Base-by-base conservation (phyloP, 2,329 filamentous ascomycete genomes). In the Zasmidium citrigriseum region DNA sequence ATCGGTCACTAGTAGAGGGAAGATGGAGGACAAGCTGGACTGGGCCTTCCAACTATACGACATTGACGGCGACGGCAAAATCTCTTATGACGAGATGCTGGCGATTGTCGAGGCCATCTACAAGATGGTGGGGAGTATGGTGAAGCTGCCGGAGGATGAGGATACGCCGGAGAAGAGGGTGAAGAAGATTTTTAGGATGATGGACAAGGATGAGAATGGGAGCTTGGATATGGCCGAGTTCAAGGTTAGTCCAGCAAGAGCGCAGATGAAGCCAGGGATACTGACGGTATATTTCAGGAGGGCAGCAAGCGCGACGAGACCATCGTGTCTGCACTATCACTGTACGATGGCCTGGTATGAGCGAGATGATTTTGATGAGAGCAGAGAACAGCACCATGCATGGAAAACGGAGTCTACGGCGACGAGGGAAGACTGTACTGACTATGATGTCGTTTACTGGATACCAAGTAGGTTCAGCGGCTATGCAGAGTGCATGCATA, bases 91-190 rank as follows among this genome's bases (percentile, higher is more conserved):
- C 55, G 95, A 99, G 82, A 99, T 99, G 95, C 82, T 99, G 66
- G 89, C 92, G 68, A 99, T 99, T 74, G 95, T 99, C 57, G 93
- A 98, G 80, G 95, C 95, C 55, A 99, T 99, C 73, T 99, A 99
- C 84, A 99, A 98, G 78, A 99, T 99, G 95, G 95, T 98, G 63
- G 95, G 95, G 66, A 96, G 93, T 53, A 99, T 99, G 95, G 95
- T 99, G 70, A 98, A 98, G 78, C 84, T 99, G 46, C 95, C 95
- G 53, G 92, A 97, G 77, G 95, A 99, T 78, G 95, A 99, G 81
- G 93, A 99, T 78, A 99, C 95, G 57, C 95, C 95, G 18, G 93
- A 98, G 83, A 99, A 99, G 82, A 89, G 95, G 64, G 95, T 99
- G 63, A 87, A 84, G 77, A 99, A 99, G 83, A 98, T 99, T 76